These are phyloP conservation scores for Astrothelium subdiscretum DNA, from an alignment of 495 filamentous ascomycete genomes.

Conservation along the genomic window DNA sequence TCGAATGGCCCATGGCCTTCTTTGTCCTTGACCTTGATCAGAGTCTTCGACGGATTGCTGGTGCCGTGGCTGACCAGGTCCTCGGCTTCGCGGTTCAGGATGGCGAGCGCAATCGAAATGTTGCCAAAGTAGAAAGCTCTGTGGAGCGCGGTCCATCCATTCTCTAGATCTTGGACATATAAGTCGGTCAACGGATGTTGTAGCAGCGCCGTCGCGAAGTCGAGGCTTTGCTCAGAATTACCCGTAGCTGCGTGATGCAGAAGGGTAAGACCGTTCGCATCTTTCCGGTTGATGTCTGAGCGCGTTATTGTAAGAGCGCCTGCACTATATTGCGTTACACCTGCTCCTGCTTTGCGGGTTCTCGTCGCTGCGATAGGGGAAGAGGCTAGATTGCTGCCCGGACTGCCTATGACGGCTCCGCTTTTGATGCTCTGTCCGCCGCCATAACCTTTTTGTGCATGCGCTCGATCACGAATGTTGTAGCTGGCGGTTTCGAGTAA, in stretches of 20 bases:
- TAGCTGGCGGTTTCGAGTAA: slow-evolving; percentile 58
- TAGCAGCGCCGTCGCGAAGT: slow-evolving; percentile 66
- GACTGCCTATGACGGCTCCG: slow-evolving; percentile 37
- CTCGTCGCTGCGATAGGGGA: slow-evolving; percentile 37
- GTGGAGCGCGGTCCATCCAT: slow-evolving; percentile 91
- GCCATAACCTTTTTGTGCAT: slow-evolving; percentile 29
- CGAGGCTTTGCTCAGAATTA: slow-evolving; percentile 48
- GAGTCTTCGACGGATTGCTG: slow-evolving; percentile 29
- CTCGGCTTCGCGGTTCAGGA: slow-evolving; percentile 62
- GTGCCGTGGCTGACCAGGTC: slow-evolving; percentile 46
- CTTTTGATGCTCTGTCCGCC: slow-evolving; percentile 24
- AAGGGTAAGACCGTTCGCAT: slow-evolving; percentile 66
- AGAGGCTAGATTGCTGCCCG: slow-evolving; percentile 33
- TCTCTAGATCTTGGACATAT: slow-evolving; percentile 76
- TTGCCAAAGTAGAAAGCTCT: slow-evolving; percentile 90
- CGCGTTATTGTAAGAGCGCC: slow-evolving; percentile 43
- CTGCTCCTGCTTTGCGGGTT: slow-evolving; percentile 28
- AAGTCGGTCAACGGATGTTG: slow-evolving; percentile 76
- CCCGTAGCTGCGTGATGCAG: slow-evolving; percentile 77
- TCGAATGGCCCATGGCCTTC: slow-evolving; percentile 94
- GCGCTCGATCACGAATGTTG: slow-evolving; percentile 26
- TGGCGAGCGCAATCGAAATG: slow-evolving; percentile 66
- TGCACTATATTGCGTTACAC: slow-evolving; percentile 1
- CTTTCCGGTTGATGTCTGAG: slow-evolving; percentile 70
- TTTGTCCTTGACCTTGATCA: slow-evolving; percentile 91